Base-by-base conservation (phyloP, 768 basidiomycete species). In the Lactarius evosmus region DNA sequence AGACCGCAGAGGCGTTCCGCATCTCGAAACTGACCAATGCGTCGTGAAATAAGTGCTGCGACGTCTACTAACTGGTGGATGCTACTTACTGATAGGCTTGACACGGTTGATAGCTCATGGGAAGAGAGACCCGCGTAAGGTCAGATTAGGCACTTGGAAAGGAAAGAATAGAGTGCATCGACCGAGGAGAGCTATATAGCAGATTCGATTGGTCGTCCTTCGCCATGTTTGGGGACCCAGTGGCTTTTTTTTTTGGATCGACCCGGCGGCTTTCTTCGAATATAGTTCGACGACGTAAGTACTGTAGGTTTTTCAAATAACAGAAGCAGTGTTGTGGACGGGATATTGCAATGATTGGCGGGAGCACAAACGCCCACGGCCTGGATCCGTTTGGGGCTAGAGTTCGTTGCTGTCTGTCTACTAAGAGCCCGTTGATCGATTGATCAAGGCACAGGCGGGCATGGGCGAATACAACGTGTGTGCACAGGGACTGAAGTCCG, bases 71-170 rank as follows among this genome's bases (percentile, higher is more conserved):
- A 40, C 16, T 17, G 17, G 41, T 8, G 19, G 40, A 16, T 3
- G 14, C 12, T 19, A 56, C 59, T 22, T 34, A 65, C 63, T 7
- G 8, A 12, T 29, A 8, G 11, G 22, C 8, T 7, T 8, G 3
- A 49, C 63, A 65, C 30, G 3, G 14, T 56, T 46, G 4, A 9
- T 22, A 4, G 32, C 19, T 19, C 54, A 60, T 60, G 54, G 38
- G 8, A 44, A 44, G 25, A 33, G 49, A 40, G 14, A 40, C 7
- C 14, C 1, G 19, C 27, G 5, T 29, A 29, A n/a, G 36, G 58
- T 44, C 3, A 44, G n/a, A 51, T 5, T 29, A 19, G 22, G 38
- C n/a, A 38, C 27, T 40, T 17, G 25, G 25, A 27, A n/a, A 27
- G 27, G 27, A 27, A 50, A 19, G 9, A 4, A 16, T 49, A 22